These are phyloP conservation scores for Lumnitzera racemosa DNA, from an alignment of 345 rosid genomes.

Conservation along the genomic window DNA sequence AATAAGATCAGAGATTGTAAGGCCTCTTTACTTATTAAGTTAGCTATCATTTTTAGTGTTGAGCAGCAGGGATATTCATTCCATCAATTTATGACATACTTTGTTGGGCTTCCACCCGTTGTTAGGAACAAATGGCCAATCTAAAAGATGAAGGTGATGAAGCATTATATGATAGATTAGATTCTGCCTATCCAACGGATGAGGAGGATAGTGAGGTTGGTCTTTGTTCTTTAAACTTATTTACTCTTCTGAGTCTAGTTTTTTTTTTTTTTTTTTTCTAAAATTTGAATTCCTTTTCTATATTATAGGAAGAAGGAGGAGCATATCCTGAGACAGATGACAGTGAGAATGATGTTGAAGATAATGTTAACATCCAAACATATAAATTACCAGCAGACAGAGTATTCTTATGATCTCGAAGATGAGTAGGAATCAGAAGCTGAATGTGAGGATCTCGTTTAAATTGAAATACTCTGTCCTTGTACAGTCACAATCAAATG, in stretches of 20 bases:
- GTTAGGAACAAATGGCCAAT: conserved; percentile 59
- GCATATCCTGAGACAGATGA: conserved; percentile 26
- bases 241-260: background rate
- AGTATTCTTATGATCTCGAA: conserved; percentile 14
- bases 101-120: background rate
- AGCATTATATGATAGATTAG: conserved; percentile 49
- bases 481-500: too few species aligned
- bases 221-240: conserved; percentile 1
- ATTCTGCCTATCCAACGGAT: conserved; percentile 55
- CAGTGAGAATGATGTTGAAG: conserved; percentile 22
- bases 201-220: conserved; percentile 49
- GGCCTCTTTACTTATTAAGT: conserved; percentile 14
- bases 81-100: too few species aligned
- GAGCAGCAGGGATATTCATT: background rate
- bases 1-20: conserved; percentile 77
- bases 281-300: background rate
- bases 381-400: conserved; percentile 11
- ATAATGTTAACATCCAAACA: conserved; percentile 13
- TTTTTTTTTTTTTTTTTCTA: background rate
- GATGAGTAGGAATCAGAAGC: conserved; percentile 12
- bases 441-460: conserved; percentile 3
- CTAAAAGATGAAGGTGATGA: conserved; percentile 52
- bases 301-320: conserved; percentile 44
- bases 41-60: background rate
- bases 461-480: too few species aligned